Base-by-base conservation (phyloP, 1,284 basidiomycete species). In the Neonothopanus nambi region DNA sequence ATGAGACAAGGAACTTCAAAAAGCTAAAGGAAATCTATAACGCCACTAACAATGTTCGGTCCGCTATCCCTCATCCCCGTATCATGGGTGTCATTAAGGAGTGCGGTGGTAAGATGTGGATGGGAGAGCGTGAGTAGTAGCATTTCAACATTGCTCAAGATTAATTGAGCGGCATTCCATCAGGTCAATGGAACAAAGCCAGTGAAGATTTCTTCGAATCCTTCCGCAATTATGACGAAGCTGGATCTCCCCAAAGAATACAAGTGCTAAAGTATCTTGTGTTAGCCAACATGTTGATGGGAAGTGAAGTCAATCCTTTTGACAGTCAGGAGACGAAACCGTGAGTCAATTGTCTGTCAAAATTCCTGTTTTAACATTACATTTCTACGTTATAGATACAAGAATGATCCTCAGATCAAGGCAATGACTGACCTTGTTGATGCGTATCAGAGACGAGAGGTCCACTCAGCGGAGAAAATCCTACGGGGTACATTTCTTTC, bases 51-150 rank as follows among this genome's bases (percentile, higher is more conserved):
- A 84, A 87, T 51, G 93, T 99, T 53, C 90, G 92, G 51, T 96
- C 94, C 30, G 97, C 97, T 7, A 98, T 99, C 56, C 95, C 96
- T 9, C 97, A 99, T 73, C 97, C 97, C 7, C 85, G 95, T 23
- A 98, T 99, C 65, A 95, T 98, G 90, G 97, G 96, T 49, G 92
- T 98, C 51, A 99, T 99, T 71, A 93, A 95, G 65, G 97, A 99
- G 70, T 98, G 96, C 61, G 97, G 97, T 12, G 97, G 97, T 7
- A 99, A 99, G 75, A 99, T 99, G 97, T 98, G 97, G 93, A 99
- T 99, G 97, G 93, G 93, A 54, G 97, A 99, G 78, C 91, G 95
- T 91, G 68, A 63, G 88, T 77, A 26, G n/a, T 33, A 17, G 36
- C n/a, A 18, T 40, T 28, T 28, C 39, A 44, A 30, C 38, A 23